Percentiles rank a stretch among this genome's conserved stretches.
phyloP scores from a whole-genome alignment of 805 yeast species.

The Starmerella ratchasimensis region DNA sequence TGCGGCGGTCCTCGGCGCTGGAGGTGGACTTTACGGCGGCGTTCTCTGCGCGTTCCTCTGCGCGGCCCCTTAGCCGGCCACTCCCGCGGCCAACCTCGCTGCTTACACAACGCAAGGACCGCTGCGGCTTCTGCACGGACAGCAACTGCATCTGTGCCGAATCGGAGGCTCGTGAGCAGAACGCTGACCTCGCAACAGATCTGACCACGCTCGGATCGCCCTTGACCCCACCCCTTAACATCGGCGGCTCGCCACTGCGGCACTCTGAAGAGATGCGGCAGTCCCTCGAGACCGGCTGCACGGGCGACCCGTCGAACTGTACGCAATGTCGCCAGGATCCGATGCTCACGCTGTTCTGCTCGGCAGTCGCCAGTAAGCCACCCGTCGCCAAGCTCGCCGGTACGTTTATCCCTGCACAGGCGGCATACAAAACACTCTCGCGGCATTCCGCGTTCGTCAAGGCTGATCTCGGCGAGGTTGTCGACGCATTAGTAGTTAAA shows the following conservation, averaged over 20 bases:
- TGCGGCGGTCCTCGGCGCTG: conserved; percentile 16
- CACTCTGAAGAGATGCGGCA: background rate
- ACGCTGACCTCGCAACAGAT: conserved; percentile 19
- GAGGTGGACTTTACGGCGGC: conserved; percentile 20
- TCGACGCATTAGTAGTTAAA: conserved; percentile 59
- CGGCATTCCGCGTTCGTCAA: conserved; percentile 64
- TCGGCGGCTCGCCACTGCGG: conserved; percentile 1
- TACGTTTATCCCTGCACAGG: conserved; percentile 71
- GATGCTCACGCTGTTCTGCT: conserved; percentile 75
- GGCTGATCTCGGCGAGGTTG: conserved; percentile 60
- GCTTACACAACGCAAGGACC: conserved; percentile 37
- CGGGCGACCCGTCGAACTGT: conserved; percentile 84
- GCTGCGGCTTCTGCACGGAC: conserved; percentile 89
- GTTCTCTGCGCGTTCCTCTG: conserved; percentile 11
- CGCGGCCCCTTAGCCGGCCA: no score
- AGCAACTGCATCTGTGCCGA: conserved; percentile 87
- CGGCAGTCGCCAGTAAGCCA: conserved; percentile 52
- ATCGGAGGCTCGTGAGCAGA: conserved; percentile 35
- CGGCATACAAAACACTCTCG: conserved; percentile 76
- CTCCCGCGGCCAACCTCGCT: no score
- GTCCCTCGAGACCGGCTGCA: conserved; percentile 32
- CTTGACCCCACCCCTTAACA: conserved; percentile 5
- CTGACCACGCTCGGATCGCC: conserved; percentile 20
- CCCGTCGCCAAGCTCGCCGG: conserved; percentile 13
- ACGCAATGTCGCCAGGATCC: conserved; percentile 74